Percentiles rank a stretch among this genome's conserved stretches.
Evolutionary conservation across 176 grass and related monocot species (phyloP).

Genomic region (Puya raimondii): DNA sequence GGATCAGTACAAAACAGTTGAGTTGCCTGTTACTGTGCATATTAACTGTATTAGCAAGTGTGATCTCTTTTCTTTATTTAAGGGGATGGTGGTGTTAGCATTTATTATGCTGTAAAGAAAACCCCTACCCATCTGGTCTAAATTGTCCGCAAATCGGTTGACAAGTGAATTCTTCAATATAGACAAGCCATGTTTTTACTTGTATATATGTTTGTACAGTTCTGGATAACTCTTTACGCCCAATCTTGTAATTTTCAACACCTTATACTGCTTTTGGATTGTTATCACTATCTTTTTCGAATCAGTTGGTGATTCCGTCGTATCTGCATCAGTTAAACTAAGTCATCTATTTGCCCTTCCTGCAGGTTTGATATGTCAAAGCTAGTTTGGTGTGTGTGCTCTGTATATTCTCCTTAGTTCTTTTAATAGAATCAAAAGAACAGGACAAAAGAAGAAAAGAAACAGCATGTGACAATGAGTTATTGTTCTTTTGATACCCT

Average conservation of each 20-base stretch:
- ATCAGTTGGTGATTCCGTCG: slow-evolving; percentile 1
- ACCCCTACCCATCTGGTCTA: slow-evolving; percentile 9
- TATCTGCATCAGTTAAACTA: slow-evolving; percentile 31
- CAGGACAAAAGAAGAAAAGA: not conserved
- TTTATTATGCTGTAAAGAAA: slow-evolving; percentile 33
- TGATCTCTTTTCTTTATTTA: slow-evolving; percentile 18
- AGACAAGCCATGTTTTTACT: not conserved
- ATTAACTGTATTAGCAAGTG: slow-evolving; percentile 21
- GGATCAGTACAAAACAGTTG: slow-evolving; percentile 18
- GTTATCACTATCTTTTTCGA: not conserved
- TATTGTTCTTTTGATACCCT: not conserved
- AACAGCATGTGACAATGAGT: not conserved
- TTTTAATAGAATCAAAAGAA: not conserved
- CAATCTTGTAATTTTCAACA: too few species aligned
- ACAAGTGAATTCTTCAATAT: not conserved
- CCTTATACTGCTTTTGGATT: slow-evolving; percentile 5
- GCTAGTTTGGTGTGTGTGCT: slow-evolving; percentile 61
- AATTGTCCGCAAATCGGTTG: slow-evolving; percentile 13
- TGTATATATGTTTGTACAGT: not conserved
- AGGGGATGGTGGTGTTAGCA: slow-evolving; percentile 13
- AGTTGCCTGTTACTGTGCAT: slow-evolving; percentile 27
- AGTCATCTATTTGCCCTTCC: slow-evolving; percentile 72
- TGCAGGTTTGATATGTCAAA: slow-evolving; percentile 84
- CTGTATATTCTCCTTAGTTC: slow-evolving; percentile 12
- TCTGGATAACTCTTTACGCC: too few species aligned